Conservation (phyloP, 306 rosid genomes). For the Acmispon strigosus region DNA sequence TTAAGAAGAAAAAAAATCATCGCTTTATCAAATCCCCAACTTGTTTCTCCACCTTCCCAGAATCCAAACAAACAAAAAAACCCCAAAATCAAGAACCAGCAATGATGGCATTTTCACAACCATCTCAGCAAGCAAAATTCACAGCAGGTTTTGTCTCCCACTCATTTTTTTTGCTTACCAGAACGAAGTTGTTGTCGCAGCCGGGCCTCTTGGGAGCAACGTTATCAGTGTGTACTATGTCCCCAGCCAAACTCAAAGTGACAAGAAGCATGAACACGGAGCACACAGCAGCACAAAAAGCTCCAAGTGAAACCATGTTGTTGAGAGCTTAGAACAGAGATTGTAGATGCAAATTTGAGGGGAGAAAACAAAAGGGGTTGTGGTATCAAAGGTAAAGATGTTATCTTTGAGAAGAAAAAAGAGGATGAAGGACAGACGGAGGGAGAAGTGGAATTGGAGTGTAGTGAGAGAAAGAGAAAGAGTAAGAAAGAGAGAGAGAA, state of each 20-base stretch:
- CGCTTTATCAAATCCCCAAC: background rate
- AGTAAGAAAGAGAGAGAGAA: conserved; percentile 6
- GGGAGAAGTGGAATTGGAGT: conserved; percentile 29
- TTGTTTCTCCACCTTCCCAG: conserved; percentile 17
- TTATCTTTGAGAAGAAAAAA: conserved; percentile 17
- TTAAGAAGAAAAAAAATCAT: background rate
- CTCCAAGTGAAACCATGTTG: conserved; percentile 45
- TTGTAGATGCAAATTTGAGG: background rate
- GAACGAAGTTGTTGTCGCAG: conserved; percentile 86
- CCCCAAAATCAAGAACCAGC: background rate
- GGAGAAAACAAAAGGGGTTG: conserved; percentile 14
- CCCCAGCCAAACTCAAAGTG: conserved; percentile 59
- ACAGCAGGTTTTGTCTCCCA: background rate
- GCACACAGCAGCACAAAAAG: conserved; percentile 9
- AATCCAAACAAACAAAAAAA: conserved; percentile 19
- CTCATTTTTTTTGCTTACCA: conserved; percentile 49
- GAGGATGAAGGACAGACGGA: background rate
- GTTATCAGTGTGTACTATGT: conserved; percentile 76
- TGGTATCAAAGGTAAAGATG: conserved; percentile 23
- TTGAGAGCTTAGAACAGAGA: background rate
- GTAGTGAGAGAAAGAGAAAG: background rate
- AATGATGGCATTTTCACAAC: background rate
- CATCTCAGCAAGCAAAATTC: background rate
- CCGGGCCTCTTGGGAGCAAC: conserved; percentile 80
- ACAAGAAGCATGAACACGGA: conserved; percentile 32